Evolutionary conservation across 495 filamentous ascomycete species (phyloP).

Genomic region (Aspergillus leporis): DNA sequence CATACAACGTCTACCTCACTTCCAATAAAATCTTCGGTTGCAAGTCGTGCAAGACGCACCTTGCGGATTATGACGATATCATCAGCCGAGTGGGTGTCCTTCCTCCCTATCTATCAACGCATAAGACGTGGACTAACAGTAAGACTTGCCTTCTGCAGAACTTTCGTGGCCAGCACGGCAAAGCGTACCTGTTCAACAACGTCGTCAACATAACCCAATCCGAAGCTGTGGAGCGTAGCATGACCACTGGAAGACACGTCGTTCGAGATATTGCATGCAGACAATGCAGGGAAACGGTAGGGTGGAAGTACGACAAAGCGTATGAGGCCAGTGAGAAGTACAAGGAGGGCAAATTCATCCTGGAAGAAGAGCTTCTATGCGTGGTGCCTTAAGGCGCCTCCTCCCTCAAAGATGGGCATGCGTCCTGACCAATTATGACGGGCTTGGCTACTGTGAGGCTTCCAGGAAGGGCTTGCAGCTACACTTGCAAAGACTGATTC

Average conservation of each 20-base stretch:
- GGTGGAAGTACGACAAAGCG: conserved; percentile 99
- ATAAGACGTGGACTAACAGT: conserved; percentile 15
- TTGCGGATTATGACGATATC: conserved; percentile 93
- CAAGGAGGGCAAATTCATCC: conserved; percentile 97
- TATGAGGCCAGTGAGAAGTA: conserved; percentile 92
- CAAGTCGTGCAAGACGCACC: conserved; percentile 92
- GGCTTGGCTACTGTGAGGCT: conserved; percentile 9
- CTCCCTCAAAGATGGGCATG: not conserved
- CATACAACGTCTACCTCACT: conserved; percentile 94
- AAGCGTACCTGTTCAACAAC: conserved; percentile 92
- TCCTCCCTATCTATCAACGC: conserved; percentile 13
- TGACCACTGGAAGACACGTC: conserved; percentile 96
- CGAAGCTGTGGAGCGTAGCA: conserved; percentile 87
- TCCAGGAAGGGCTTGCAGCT: conserved; percentile 7
- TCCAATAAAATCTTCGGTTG: conserved; percentile 91
- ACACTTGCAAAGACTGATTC: conserved; percentile 16
- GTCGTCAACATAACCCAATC: conserved; percentile 86
- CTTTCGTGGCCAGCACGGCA: conserved; percentile 97
- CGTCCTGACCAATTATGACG: not conserved
- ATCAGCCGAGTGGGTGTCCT: conserved; percentile 74
- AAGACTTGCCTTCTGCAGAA: conserved; percentile 58
- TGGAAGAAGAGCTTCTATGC: conserved; percentile 90
- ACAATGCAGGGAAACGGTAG: conserved; percentile 87
- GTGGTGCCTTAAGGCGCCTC: conserved; percentile 57
- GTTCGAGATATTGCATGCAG: conserved; percentile 90